Base-by-base conservation (phyloP, 2,329 filamentous ascomycete species). In the Claviceps purpurea region DNA sequence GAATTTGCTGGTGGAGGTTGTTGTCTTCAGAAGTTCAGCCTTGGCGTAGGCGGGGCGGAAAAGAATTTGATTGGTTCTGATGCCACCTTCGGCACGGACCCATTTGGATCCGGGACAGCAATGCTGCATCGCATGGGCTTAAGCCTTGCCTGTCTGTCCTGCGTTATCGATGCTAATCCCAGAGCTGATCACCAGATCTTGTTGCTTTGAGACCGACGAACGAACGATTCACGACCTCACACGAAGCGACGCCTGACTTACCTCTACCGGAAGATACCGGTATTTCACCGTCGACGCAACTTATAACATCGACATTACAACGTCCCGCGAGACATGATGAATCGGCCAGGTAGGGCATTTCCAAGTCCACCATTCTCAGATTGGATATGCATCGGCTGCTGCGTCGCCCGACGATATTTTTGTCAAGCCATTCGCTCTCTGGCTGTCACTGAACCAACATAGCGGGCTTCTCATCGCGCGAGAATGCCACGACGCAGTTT, bases 281-380 rank as follows among this genome's bases (percentile, higher is more conserved):
- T 7, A 11, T 11, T 5, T 7, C 13, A 20, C n/a, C 40, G 26
- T 24, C 39, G 22, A 51, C 44, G 40, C 49, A 30, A 34, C 40
- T 11, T 14, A 22, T 18, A 38, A 13, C 8, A 48, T 46, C 30
- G 37, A 20, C 41, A 52, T 42, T 34, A 11, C 34, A 39, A 16
- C 53, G 34, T 51, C 30, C 43, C 44, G 30, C 42, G n/a, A 53
- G 63, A 67, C 47, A 72, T 66, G 64, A 80, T 80, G 77, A 79
- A 79, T 67, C 73, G 77, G 72, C 73, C 75, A 79, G 77, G 77
- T 80, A 79, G 66, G 71, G 63, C 62, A 59, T 56, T 58, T 59
- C 63, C 60, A 57, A 54, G 59, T 34, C 47, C 46, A 38, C 48
- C 18, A 40, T 53, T 51, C 52, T 57, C 49, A 54, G 50, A 58